Evolutionary conservation across 129 eudicot genomes (phyloP).

Genomic region (Ambrosia artemisiifolia): DNA sequence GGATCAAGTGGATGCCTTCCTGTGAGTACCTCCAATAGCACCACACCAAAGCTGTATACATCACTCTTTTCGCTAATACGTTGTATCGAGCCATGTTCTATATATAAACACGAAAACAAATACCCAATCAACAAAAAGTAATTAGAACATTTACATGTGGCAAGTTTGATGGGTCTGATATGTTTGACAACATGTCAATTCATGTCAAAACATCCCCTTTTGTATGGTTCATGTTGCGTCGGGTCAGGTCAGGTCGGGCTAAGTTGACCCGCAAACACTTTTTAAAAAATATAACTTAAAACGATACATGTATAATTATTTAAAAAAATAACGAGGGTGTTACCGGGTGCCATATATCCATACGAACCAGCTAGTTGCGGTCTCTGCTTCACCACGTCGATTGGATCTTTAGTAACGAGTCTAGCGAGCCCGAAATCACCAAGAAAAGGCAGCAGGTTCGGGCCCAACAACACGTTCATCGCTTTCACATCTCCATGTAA

Average conservation of each 20-base stretch:
- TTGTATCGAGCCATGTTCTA: constrained; percentile 66
- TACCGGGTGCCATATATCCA: constrained; percentile 99
- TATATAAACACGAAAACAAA: too few relatives aligned
- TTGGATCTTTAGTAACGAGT: constrained; percentile 36
- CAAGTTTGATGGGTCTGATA: neutral
- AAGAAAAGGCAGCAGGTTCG: constrained; percentile 67
- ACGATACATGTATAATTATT: too few relatives aligned
- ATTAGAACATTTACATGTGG: neutral
- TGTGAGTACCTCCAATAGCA: constrained; percentile 79
- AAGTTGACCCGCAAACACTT: neutral
- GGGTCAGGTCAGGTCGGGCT: neutral
- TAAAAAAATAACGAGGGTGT: neutral
- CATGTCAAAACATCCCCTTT: neutral
- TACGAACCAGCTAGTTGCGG: constrained; percentile 93
- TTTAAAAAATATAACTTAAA: neutral
- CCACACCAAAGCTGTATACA: constrained; percentile 87
- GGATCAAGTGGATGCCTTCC: constrained; percentile 98
- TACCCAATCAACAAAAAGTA: neutral
- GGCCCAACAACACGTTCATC: constrained; percentile 87
- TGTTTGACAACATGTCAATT: neutral
- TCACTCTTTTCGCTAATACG: constrained; percentile 85
- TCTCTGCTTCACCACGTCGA: constrained; percentile 41
- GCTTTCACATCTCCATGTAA: constrained; percentile 94
- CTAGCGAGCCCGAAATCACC: constrained; percentile 96
- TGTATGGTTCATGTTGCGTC: too few relatives aligned